Base-by-base conservation (phyloP, 225 moss, liverwort and hornwort species). In the Marchantia paleacea region DNA sequence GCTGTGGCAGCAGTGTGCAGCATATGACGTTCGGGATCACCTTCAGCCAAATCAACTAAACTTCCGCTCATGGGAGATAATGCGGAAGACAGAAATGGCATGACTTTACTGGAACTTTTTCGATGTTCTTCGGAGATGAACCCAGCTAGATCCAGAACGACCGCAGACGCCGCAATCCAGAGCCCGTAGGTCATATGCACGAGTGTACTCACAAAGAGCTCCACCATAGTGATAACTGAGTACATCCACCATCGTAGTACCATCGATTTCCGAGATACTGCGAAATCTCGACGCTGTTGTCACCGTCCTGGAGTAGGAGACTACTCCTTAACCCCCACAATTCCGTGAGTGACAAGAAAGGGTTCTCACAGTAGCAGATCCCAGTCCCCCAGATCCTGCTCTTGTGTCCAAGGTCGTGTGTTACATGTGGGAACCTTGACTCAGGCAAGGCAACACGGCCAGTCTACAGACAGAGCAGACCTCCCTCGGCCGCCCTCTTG, bases 181-280 rank as follows among this genome's bases (percentile, higher is more conserved):
- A 84, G 3, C 10, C 0, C 89, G 65, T 61, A 92, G 0, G 30
- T 10, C 20, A 29, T 7, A 68, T 92, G 92, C 51, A 91, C 88
- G 72, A 81, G 54, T 15, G 77, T 78, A 79, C 90, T 91, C 82
- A 91, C 84, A 52, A 87, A 22, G 54, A 92, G 63, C 78, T 92
- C 92, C 63, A 89, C 15, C 14, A 88, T 48, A 8, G 61, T 73
- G 49, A 80, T 30, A 48, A 30, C 1, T n/a, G 60, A 39, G 14
- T 55, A 74, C 8, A 80, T 49, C 39, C 31, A 73, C 61, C 62
- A 52, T 74, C 80, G 72, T 47, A 80, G 52, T 28, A 66, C 80
- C 80, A 80, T 80, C 79, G 78, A 50, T 49, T 20, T 58, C 19
- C 28, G 4, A 7, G 5, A 3, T 54, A 53, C 15, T 73, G 54